Evolutionary conservation across 805 yeast genomes (phyloP).

Genomic region (Maudiozyma saulgeensis): DNA sequence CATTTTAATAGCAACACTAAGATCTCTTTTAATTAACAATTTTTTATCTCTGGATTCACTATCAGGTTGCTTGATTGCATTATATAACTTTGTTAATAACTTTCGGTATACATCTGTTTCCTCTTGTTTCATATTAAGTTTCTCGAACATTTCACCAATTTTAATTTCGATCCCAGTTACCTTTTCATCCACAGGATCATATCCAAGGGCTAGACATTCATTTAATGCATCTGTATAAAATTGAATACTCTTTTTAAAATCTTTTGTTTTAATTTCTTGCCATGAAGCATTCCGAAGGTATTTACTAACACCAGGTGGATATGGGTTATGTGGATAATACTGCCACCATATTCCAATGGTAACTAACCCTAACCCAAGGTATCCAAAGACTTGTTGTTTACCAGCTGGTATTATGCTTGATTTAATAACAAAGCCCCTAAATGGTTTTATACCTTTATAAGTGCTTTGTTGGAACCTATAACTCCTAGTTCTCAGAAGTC

Average conservation of each 20-base stretch:
- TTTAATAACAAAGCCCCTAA: neutral
- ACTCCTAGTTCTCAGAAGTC: too few relatives aligned
- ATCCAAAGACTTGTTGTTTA: slow-evolving; percentile 7
- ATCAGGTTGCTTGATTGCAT: slow-evolving; percentile 13
- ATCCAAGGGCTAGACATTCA: slow-evolving; percentile 40
- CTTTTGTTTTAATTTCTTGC: slow-evolving; percentile 60
- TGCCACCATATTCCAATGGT: slow-evolving; percentile 28
- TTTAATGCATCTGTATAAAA: slow-evolving; percentile 66
- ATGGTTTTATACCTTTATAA: neutral
- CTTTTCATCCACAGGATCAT: slow-evolving; percentile 56
- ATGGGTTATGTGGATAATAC: slow-evolving; percentile 61
- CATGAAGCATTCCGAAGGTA: slow-evolving; percentile 63
- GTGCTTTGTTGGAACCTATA: too few relatives aligned
- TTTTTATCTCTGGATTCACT: slow-evolving; percentile 19
- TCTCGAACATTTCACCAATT: slow-evolving; percentile 75
- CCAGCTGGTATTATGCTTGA: neutral
- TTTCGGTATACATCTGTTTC: slow-evolving; percentile 60
- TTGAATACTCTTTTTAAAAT: slow-evolving; percentile 51
- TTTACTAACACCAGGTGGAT: slow-evolving; percentile 61
- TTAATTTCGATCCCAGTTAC: slow-evolving; percentile 84
- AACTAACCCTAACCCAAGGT: slow-evolving; percentile 14
- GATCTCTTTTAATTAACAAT: slow-evolving; percentile 53
- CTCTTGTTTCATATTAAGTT: slow-evolving; percentile 47
- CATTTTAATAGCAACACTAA: slow-evolving; percentile 50
- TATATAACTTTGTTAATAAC: slow-evolving; percentile 44